Base-by-base conservation (phyloP, 2,329 filamentous ascomycete genomes). In the Aspergillus felis region DNA sequence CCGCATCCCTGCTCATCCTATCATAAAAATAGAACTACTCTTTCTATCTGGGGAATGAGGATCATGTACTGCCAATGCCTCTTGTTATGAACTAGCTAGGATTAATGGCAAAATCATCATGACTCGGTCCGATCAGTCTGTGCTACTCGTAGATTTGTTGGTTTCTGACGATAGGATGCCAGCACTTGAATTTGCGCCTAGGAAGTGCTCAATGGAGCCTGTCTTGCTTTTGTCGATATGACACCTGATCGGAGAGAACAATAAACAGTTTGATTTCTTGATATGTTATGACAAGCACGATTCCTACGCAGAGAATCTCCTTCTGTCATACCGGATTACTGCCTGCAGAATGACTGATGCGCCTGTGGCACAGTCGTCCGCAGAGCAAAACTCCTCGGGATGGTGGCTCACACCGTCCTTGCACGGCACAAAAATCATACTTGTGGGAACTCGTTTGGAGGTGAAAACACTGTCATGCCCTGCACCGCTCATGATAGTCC, bases 381-480 rank as follows among this genome's bases (percentile, higher is more conserved):
- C 78, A 46, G 79, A 81, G 41, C 82, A 83, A 64, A 84, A 87
- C 66, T 88, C 86, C 48, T 82, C 78, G 2, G 86, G 85, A 64
- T 87, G 82, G 67, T 88, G 86, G 64, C 83, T 86, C 22, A 88
- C 73, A 1, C 86, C 86, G 63, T 86, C 81, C 66, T 78, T 81
- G 61, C 84, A 87, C 4, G 85, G 84, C 20, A 87, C 82, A 63
- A 88, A 88, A 28, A 88, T 84, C 85, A 88, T 88, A 47, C 82
- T 82, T 2, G 85, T 87, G 17, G 85, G 86, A 48, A 82, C 84
- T 41, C 77, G 75, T 61, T 81, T 79, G 48, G 80, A 85, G 5
- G 85, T 81, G 59, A 85, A 84, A 5, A 87, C 84, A 62, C 81
- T 86, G 62, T 87, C 85, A 70, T 88, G 85, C 0, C 86, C 85